Conservation (phyloP, 1,284 basidiomycete species). For the Spongispora temasekensis region DNA sequence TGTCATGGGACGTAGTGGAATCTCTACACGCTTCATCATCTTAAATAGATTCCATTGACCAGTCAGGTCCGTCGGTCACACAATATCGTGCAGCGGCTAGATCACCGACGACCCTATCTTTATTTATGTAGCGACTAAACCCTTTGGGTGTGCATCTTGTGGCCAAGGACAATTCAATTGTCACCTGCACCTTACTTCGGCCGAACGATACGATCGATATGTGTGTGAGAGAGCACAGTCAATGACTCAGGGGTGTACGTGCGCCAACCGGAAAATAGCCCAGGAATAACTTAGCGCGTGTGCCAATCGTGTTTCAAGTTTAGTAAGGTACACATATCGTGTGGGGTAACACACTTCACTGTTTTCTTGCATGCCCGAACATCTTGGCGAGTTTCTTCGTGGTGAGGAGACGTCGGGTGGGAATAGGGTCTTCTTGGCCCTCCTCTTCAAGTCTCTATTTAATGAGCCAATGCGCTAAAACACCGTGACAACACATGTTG, state of each 20-base stretch:
- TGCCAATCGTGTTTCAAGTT: too few species aligned
- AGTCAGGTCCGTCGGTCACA: too few species aligned
- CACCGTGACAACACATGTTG: too few species aligned
- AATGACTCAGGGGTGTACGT: too few species aligned
- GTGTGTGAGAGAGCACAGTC: neutral
- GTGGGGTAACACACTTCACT: neutral
- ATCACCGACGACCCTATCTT: neutral
- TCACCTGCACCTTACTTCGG: conserved; percentile 1
- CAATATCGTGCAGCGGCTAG: too few species aligned
- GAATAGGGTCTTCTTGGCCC: too few species aligned
- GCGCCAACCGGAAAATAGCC: too few species aligned
- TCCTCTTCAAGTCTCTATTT: too few species aligned
- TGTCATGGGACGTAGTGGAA: neutral
- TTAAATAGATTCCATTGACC: too few species aligned
- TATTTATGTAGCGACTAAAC: neutral
- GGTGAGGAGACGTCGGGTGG: neutral
- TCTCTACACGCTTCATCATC: neutral
- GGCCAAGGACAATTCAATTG: neutral
- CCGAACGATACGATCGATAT: neutral
- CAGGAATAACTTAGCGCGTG: too few species aligned
- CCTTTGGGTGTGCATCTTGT: neutral
- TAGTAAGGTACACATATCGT: neutral
- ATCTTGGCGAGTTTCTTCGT: neutral
- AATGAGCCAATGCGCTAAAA: too few species aligned
- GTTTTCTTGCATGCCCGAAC: neutral